Percentiles rank a stretch among this genome's conserved stretches.
phyloP scores from a whole-genome alignment of 306 rosid genomes.

The Arachis hypogaea region DNA sequence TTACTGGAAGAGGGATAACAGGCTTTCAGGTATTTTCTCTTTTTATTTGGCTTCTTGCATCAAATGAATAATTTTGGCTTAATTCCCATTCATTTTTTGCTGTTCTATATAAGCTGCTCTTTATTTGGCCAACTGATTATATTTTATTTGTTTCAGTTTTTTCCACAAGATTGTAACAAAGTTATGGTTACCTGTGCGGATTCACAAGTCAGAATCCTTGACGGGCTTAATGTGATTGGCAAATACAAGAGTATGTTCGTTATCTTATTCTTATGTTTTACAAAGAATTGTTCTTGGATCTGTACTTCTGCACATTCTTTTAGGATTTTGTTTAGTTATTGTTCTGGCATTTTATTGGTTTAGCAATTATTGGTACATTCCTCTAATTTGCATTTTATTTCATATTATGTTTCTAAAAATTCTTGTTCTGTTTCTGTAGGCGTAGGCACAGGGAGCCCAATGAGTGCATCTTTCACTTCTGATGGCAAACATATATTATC shows the following conservation, averaged over 20 bases:
- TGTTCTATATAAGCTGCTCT: not conserved
- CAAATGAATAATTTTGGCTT: constrained; percentile 20
- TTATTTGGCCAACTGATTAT: constrained; percentile 20
- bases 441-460: constrained; percentile 57
- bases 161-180: constrained; percentile 70
- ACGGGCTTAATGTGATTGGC: constrained; percentile 70
- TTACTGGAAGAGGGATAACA: constrained; percentile 75
- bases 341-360: constrained; percentile 19
- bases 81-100: not conserved
- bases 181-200: constrained; percentile 86
- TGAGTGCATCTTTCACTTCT: constrained; percentile 77
- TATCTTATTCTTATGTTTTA: constrained; percentile 16
- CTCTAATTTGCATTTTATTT: constrained; percentile 15
- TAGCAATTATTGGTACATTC: constrained; percentile 10
- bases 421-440: constrained; percentile 53
- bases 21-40: constrained; percentile 75
- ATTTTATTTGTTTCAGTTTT: constrained; percentile 61
- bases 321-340: constrained; percentile 7
- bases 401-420: constrained; percentile 42
- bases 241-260: constrained; percentile 74
- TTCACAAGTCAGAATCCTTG: constrained; percentile 87
- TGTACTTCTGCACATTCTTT: not conserved
- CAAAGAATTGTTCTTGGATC: constrained; percentile 2
- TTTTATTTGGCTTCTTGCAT: constrained; percentile 18
- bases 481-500: constrained; percentile 92